These are phyloP conservation scores for Starmerella sirachaensis DNA, from an alignment of 805 yeast species.

Conservation along the genomic window DNA sequence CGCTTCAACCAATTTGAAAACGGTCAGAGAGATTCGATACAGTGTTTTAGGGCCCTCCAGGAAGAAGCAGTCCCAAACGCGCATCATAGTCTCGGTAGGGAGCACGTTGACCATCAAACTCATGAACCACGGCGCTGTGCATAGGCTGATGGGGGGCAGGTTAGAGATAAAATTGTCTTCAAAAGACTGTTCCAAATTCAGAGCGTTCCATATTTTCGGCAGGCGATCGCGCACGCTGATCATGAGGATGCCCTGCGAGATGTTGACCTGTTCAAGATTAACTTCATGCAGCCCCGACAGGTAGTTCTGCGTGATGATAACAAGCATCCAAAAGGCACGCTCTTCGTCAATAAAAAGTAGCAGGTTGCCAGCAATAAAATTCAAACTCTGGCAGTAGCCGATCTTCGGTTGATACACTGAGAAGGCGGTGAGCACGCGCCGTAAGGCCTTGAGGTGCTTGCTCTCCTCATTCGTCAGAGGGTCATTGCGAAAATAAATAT, in stretches of 20 bases:
- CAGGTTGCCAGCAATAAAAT: constrained; percentile 79
- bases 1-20: constrained; percentile 65
- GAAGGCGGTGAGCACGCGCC: constrained; percentile 75
- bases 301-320: constrained; percentile 70
- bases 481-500: constrained; percentile 55
- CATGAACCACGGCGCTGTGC: constrained; percentile 98
- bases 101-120: constrained; percentile 82
- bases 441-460: constrained; percentile 37
- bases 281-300: constrained; percentile 87
- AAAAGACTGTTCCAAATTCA: constrained; percentile 35
- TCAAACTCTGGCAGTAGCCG: constrained; percentile 93
- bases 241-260: constrained; percentile 91
- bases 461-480: constrained; percentile 33
- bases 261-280: constrained; percentile 82
- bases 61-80: constrained; percentile 93
- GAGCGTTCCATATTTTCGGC: constrained; percentile 64
- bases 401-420: constrained; percentile 76
- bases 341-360: constrained; percentile 83
- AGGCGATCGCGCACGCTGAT: constrained; percentile 71
- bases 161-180: constrained; percentile 44
- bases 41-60: constrained; percentile 82
- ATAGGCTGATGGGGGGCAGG: constrained; percentile 80
- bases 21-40: constrained; percentile 69
- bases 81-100: constrained; percentile 75
- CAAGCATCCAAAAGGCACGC: constrained; percentile 89